Percentiles rank a stretch among this genome's conserved stretches.
Evolutionary conservation across 2,329 filamentous ascomycete species (phyloP).

Genomic region (Sporothrix euskadiensis): DNA sequence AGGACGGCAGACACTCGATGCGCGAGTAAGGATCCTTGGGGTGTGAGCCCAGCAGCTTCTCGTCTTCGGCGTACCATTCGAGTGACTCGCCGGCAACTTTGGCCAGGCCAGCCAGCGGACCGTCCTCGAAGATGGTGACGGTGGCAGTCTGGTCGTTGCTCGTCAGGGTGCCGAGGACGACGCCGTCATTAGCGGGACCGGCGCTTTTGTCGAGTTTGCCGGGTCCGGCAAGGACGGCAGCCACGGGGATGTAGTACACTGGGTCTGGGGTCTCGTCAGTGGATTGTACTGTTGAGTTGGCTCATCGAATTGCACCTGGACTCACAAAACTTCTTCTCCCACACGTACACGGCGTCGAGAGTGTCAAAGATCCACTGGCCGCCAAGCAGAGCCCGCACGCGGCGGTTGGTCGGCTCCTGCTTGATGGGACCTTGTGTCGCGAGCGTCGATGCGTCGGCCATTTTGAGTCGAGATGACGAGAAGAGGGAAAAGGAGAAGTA

Average conservation of each 20-base stretch:
- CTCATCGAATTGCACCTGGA: not conserved
- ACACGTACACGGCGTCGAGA: conserved; percentile 40
- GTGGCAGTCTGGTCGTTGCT: conserved; percentile 32
- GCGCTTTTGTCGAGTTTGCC: conserved; percentile 20
- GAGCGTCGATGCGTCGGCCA: conserved; percentile 35
- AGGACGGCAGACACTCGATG: conserved; percentile 60
- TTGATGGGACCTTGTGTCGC: conserved; percentile 38
- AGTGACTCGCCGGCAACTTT: conserved; percentile 30
- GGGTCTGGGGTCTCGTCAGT: conserved; percentile 34
- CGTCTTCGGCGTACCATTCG: conserved; percentile 45
- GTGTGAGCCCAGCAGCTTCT: conserved; percentile 47
- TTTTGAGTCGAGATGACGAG: not conserved
- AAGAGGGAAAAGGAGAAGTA: too few relatives aligned
- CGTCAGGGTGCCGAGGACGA: conserved; percentile 33
- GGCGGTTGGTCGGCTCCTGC: conserved; percentile 38
- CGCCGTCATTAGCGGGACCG: conserved; percentile 27
- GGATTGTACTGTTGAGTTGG: too few relatives aligned
- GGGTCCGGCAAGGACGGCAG: conserved; percentile 31
- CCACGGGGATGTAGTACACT: conserved; percentile 39
- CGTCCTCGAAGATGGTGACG: conserved; percentile 31
- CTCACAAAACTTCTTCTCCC: conserved; percentile 41
- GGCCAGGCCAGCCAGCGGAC: conserved; percentile 33
- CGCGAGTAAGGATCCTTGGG: conserved; percentile 69
- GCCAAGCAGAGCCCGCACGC: conserved; percentile 39
- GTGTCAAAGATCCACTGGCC: conserved; percentile 40